These are phyloP conservation scores for Dissophora globulifera DNA, from an alignment of 192 early-diverging fungal species.

Conservation along the genomic window DNA sequence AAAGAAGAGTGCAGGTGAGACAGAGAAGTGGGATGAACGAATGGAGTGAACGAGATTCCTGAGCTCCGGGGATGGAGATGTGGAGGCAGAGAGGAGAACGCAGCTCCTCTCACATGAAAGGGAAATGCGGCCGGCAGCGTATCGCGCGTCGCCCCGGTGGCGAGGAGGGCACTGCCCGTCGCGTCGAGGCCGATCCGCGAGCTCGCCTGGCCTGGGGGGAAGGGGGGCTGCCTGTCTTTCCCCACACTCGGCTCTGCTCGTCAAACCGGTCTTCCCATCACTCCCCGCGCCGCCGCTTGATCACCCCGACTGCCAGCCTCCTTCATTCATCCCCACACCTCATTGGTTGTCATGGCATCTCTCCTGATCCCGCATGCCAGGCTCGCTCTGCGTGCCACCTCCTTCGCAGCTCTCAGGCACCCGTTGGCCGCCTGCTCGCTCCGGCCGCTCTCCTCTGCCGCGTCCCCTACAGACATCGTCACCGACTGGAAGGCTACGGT, in stretches of 20 bases:
- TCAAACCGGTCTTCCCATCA: no score
- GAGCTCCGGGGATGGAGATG: background rate
- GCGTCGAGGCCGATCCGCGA: no score
- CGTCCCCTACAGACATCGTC: conserved; percentile 30
- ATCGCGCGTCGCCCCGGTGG: background rate
- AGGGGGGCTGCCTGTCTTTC: no score
- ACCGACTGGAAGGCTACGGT: conserved; percentile 19
- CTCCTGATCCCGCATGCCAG: conserved; percentile 7
- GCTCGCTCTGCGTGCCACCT: background rate
- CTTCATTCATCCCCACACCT: background rate
- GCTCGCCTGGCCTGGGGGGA: no score
- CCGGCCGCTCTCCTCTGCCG: conserved; percentile 2
- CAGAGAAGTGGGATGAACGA: background rate
- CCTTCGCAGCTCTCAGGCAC: background rate
- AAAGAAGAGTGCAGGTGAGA: background rate
- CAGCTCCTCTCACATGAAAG: background rate
- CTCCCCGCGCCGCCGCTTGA: no score
- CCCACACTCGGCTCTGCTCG: background rate
- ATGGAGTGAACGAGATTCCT: background rate
- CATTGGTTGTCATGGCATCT: background rate
- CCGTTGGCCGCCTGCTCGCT: background rate
- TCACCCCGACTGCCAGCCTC: no score
- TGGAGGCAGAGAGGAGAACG: background rate
- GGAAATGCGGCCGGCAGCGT: no score
- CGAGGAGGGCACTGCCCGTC: background rate